phyloP scores from a whole-genome alignment of 2,329 filamentous ascomycete species.

The Magnaporthales sp. region DNA sequence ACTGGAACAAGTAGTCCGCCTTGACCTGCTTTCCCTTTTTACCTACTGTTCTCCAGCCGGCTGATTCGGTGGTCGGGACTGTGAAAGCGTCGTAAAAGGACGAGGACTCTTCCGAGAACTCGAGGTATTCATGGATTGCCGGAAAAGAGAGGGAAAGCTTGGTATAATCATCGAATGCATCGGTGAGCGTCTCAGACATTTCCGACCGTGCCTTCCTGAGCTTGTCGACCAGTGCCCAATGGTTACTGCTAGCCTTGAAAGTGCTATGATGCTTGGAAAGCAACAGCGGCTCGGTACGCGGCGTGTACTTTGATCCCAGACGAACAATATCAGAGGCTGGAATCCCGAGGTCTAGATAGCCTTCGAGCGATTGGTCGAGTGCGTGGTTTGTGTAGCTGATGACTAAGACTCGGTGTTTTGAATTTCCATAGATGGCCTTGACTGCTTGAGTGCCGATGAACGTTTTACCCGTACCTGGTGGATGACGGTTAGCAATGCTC shows the following conservation, averaged over 20 bases:
- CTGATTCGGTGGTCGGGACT: conserved; percentile 29
- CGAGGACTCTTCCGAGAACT: conserved; percentile 13
- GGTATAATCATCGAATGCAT: conserved; percentile 11
- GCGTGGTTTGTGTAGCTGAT: conserved; percentile 63
- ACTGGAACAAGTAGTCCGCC: conserved; percentile 39
- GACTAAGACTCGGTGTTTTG: conserved; percentile 47
- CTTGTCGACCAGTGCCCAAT: conserved; percentile 30
- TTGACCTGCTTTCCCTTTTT: conserved; percentile 32
- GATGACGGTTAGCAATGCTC: not conserved
- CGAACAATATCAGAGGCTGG: conserved; percentile 41
- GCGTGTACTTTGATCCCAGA: conserved; percentile 50
- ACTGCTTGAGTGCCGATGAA: conserved; percentile 60
- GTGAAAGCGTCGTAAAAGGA: conserved; percentile 43
- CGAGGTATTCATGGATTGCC: conserved; percentile 29
- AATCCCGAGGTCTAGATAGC: conserved; percentile 53
- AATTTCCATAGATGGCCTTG: conserved; percentile 42
- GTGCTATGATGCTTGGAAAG: conserved; percentile 30
- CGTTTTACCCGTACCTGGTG: conserved; percentile 64
- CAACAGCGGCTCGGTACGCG: conserved; percentile 35
- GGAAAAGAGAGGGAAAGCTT: not conserved
- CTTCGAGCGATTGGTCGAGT: conserved; percentile 56
- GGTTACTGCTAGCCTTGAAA: conserved; percentile 22
- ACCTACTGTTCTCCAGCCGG: conserved; percentile 38
- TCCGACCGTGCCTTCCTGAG: conserved; percentile 26
- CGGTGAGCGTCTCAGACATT: conserved; percentile 14